Evolutionary conservation across 2,329 filamentous ascomycete species (phyloP).

Genomic region (Helotiales sp.): DNA sequence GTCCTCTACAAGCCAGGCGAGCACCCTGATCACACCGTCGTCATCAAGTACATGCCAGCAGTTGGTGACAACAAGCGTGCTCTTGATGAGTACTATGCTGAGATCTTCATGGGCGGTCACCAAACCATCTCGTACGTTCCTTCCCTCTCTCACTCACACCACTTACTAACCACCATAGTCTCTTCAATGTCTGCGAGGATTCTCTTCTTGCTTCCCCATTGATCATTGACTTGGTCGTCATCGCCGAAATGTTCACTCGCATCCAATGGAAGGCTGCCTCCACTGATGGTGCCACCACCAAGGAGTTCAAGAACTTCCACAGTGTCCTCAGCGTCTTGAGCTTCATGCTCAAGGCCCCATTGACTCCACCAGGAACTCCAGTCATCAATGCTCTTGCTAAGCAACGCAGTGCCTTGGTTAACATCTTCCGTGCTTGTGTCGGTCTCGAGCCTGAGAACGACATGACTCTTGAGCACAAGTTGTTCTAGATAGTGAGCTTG

Average conservation of each 20-base stretch:
- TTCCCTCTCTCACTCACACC: slow-evolving; percentile 34
- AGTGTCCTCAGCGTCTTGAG: slow-evolving; percentile 94
- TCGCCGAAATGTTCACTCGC: slow-evolving; percentile 98
- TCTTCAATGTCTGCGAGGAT: slow-evolving; percentile 99
- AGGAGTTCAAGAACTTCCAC: slow-evolving; percentile 91
- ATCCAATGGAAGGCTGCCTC: slow-evolving; percentile 82
- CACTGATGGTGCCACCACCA: slow-evolving; percentile 55
- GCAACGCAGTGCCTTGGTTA: slow-evolving; percentile 91
- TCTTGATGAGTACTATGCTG: slow-evolving; percentile 97
- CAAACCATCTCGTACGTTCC: slow-evolving; percentile 82
- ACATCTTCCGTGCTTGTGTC: slow-evolving; percentile 98
- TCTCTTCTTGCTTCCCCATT: slow-evolving; percentile 93
- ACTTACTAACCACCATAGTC: slow-evolving; percentile 51
- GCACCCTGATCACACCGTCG: slow-evolving; percentile 96
- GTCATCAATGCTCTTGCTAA: slow-evolving; percentile 96
- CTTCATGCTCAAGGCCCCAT: slow-evolving; percentile 97
- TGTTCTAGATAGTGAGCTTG: slow-evolving; percentile 65
- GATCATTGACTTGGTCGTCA: slow-evolving; percentile 93
- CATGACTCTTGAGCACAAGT: slow-evolving; percentile 99
- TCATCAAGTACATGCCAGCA: slow-evolving; percentile 99
- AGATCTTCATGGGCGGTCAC: slow-evolving; percentile 98
- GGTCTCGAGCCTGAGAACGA: slow-evolving; percentile 97
- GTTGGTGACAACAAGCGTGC: slow-evolving; percentile 99
- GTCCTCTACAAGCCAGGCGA: slow-evolving; percentile 91
- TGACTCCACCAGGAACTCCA: slow-evolving; percentile 92